These are phyloP conservation scores for Monosporascus sp. DNA, from an alignment of 2,329 filamentous ascomycete species.

Conservation along the genomic window DNA sequence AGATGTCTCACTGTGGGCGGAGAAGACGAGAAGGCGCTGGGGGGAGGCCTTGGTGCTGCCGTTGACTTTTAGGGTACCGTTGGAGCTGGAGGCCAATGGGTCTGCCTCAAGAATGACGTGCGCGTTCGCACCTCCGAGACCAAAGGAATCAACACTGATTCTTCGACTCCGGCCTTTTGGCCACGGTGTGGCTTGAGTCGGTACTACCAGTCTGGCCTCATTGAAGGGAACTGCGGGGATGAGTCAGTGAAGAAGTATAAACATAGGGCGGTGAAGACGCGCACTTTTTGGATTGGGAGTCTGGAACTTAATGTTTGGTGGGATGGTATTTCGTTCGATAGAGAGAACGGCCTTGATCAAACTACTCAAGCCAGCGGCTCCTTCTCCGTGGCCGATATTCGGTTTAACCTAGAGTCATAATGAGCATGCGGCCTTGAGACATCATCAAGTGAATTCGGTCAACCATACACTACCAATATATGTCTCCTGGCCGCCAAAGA, in stretches of 20 bases:
- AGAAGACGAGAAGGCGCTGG: neutral
- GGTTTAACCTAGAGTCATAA: slow-evolving; percentile 11
- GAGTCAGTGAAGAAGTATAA: too few relatives aligned
- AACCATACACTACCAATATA: slow-evolving; percentile 19
- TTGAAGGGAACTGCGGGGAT: too few relatives aligned
- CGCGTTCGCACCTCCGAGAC: slow-evolving; percentile 31
- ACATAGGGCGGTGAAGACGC: too few relatives aligned
- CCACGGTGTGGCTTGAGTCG: slow-evolving; percentile 25
- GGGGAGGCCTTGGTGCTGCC: neutral
- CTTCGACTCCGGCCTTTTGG: slow-evolving; percentile 18
- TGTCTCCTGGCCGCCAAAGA: slow-evolving; percentile 15
- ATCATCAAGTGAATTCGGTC: too few relatives aligned
- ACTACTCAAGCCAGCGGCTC: slow-evolving; percentile 35
- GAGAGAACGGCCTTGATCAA: slow-evolving; percentile 39
- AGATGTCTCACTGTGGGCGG: too few relatives aligned
- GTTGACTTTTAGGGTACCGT: too few relatives aligned
- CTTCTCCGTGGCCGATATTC: slow-evolving; percentile 38
- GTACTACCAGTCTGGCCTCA: slow-evolving; percentile 23
- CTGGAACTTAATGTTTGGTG: slow-evolving; percentile 33
- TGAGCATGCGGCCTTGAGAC: too few relatives aligned
- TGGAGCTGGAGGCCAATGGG: too few relatives aligned
- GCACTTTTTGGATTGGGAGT: slow-evolving; percentile 25
- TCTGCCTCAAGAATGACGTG: slow-evolving; percentile 26
- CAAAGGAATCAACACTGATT: slow-evolving; percentile 30
- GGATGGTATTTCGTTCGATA: slow-evolving; percentile 34